Conservation (phyloP, 1,284 basidiomycete genomes). For the Tylopilus sp. region DNA sequence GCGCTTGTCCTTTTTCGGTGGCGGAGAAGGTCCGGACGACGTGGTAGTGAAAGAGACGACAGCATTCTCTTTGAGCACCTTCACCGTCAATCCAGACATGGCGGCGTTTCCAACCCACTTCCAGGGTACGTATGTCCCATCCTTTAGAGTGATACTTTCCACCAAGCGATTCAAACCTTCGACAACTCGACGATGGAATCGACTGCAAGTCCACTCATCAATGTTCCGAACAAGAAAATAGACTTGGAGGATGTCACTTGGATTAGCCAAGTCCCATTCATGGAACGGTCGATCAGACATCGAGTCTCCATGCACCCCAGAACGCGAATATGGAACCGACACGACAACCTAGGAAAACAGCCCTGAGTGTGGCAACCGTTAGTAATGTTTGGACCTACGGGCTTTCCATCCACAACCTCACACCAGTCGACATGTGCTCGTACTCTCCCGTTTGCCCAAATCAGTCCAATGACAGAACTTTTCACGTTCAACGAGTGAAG, state of each 20-base stretch:
- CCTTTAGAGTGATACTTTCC: constrained; percentile 33
- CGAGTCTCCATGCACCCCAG: constrained; percentile 18
- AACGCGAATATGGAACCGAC: constrained; percentile 46
- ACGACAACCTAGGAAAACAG: constrained; percentile 39
- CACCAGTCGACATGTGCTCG: constrained; percentile 58
- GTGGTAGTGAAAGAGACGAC: constrained; percentile 26
- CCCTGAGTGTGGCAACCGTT: not conserved
- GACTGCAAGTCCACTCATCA: constrained; percentile 46
- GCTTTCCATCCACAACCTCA: constrained; percentile 30
- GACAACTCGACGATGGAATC: constrained; percentile 40
- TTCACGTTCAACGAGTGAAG: constrained; percentile 44
- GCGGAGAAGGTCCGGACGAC: constrained; percentile 26
- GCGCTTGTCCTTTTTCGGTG: constrained; percentile 31
- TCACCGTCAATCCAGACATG: constrained; percentile 17
- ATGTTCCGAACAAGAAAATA: constrained; percentile 54
- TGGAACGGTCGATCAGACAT: constrained; percentile 35
- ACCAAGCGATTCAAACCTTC: constrained; percentile 39
- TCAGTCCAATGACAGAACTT: constrained; percentile 50
- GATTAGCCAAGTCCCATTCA: constrained; percentile 47
- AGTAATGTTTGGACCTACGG: constrained; percentile 27
- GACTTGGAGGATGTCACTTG: constrained; percentile 46
- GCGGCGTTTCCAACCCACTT: constrained; percentile 42
- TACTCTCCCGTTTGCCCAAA: constrained; percentile 52
- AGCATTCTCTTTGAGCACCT: constrained; percentile 35
- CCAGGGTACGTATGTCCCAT: constrained; percentile 43